A percentile compares a stretch with the other conserved stretches of the same genome.
Evolutionary conservation across 2,329 filamentous ascomycete genomes (phyloP).

Genomic region (Pseudocercospora musae): DNA sequence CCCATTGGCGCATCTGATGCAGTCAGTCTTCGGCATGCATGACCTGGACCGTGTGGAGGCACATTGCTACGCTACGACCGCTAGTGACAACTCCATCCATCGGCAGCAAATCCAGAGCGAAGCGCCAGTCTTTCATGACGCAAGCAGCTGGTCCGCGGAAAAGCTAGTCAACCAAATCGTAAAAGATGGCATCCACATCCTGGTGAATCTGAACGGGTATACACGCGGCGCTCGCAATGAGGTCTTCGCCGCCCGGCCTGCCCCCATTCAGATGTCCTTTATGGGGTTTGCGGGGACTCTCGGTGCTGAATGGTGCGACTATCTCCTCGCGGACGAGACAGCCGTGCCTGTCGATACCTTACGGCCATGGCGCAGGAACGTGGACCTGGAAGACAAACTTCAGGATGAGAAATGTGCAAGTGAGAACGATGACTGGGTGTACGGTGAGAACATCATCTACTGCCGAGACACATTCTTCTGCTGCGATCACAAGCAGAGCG

Average conservation of each 20-base stretch:
- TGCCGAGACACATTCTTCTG: conserved; percentile 96
- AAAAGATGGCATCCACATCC: conserved; percentile 82
- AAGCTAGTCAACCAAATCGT: conserved; percentile 82
- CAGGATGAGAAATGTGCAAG: conserved; percentile 61
- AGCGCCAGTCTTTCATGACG: conserved; percentile 85
- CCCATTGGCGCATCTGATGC: conserved; percentile 94
- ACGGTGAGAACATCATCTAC: conserved; percentile 94
- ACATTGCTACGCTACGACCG: conserved; percentile 92
- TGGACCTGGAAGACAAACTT: conserved; percentile 66
- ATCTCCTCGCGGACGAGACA: conserved; percentile 84
- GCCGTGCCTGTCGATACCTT: conserved; percentile 81
- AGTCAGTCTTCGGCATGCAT: conserved; percentile 95
- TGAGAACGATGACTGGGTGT: conserved; percentile 73
- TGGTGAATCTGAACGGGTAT: conserved; percentile 97
- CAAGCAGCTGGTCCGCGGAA: conserved; percentile 81
- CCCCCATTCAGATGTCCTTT: conserved; percentile 98
- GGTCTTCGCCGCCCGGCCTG: conserved; percentile 89
- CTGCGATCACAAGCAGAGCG: conserved; percentile 92
- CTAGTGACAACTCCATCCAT: conserved; percentile 84
- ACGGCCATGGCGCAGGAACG: conserved; percentile 72
- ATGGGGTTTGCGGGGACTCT: conserved; percentile 98
- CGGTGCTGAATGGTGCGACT: conserved; percentile 98
- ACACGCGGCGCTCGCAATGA: conserved; percentile 96
- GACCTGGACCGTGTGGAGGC: conserved; percentile 70
- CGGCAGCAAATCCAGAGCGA: conserved; percentile 90